Evolutionary conservation across 2,329 filamentous ascomycete species (phyloP).

Genomic region (Rhynchosporium graminicola): DNA sequence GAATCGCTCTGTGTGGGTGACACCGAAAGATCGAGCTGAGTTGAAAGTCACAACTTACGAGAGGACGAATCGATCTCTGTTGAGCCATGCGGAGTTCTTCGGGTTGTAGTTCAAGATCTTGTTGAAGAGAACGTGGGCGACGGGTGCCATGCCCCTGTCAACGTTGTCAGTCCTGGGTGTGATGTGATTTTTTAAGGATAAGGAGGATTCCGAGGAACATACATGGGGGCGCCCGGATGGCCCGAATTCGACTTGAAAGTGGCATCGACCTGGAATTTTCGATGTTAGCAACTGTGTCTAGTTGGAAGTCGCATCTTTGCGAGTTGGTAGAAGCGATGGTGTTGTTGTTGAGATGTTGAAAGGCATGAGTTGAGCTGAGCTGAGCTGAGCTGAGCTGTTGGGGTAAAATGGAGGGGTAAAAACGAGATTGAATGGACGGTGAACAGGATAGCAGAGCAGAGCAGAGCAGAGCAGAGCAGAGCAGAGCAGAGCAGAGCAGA

Average conservation of each 20-base stretch:
- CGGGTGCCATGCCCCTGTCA: conserved; percentile 78
- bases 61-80: conserved; percentile 97
- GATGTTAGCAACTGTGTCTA: conserved; percentile 24
- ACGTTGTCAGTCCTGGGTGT: conserved; percentile 39
- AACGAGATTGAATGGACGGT: conserved; percentile 26
- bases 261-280: conserved; percentile 79
- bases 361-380: too few species aligned
- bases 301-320: neutral
- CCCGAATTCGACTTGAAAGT: conserved; percentile 94
- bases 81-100: conserved; percentile 96
- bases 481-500: neutral
- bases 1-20: too few species aligned
- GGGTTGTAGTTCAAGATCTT: conserved; percentile 99
- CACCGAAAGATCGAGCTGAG: neutral
- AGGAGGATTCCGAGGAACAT: conserved; percentile 41
- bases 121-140: conserved; percentile 96
- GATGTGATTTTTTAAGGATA: neutral
- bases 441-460: neutral
- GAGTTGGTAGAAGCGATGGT: neutral
- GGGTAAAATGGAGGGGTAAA: conserved; percentile 25
- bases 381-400: conserved; percentile 10
- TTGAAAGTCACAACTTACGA: conserved; percentile 67
- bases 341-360: neutral
- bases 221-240: conserved; percentile 98
- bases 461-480: neutral